Base-by-base conservation (phyloP, 306 rosid species). In the Castanospermum australe region DNA sequence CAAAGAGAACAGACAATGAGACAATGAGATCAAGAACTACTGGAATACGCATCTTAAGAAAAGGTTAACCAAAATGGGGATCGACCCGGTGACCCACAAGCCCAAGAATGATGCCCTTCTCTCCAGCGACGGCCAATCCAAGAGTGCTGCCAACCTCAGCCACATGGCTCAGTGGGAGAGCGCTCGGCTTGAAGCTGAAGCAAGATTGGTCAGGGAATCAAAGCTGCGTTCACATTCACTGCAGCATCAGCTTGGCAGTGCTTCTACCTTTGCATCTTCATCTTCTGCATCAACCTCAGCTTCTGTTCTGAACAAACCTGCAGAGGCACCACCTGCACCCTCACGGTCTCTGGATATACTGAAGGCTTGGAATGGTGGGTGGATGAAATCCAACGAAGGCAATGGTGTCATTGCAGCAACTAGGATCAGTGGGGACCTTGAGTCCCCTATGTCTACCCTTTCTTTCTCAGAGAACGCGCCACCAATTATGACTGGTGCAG, bases 141-240 rank as follows among this genome's bases (percentile, higher is more conserved):
- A 96, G 86, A 91, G 78, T 69, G 94, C 94, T 1, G 90, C 98
- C 44, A 93, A 91, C 28, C 93, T 96, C 18, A 90, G 96, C 89
- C 99, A 96, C 88, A 96, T 93, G 94, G 98, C 99, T 60, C 99
- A 96, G 67, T 96, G 99, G 99, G 99, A 96, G 45, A 96, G 99
- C 76, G 99, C 99, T 36, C 86, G 99, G 5, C 98, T 96, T 12
- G 99, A 96, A 89, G 99, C 99, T 28, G 99, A 96, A 82, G 98
- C 99, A 9, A 84, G 99, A 47, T 89, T 96, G 5, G 99, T 93
- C 8, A 82, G 99, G 57, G 99, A 96, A 78, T 96, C 99, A 7
- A 96, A 86, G 76, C 81, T 93, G 7, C 92, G 92, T 9, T 83
- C 93, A 3, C 89, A 89, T 52, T 87, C 90, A n/a, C 56, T 86